These are phyloP conservation scores for Cutaneotrichosporon sp. DNA, from an alignment of 1,284 basidiomycete genomes.

Conservation along the genomic window DNA sequence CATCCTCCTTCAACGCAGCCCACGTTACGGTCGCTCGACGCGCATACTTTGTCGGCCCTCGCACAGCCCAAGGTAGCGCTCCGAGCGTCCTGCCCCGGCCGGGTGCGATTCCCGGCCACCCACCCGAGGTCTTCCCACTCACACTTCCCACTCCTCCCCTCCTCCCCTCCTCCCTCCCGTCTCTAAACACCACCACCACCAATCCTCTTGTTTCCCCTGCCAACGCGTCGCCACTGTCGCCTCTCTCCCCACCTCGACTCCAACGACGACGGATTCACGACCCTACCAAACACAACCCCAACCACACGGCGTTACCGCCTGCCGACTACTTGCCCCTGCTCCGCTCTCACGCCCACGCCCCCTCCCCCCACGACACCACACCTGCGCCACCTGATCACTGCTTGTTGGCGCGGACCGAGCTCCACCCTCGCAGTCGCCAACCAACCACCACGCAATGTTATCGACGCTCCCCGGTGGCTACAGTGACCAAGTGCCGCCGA, in stretches of 20 bases:
- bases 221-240: background rate
- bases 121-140: background rate
- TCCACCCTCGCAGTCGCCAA: background rate
- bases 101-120: constrained; percentile 30
- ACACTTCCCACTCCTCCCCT: constrained; percentile 1
- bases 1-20: background rate
- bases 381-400: background rate
- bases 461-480: constrained; percentile 2
- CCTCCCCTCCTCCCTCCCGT: too few species aligned
- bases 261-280: background rate
- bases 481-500: background rate
- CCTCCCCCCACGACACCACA: too few species aligned
- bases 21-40: constrained; percentile 4
- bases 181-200: background rate
- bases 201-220: too few species aligned
- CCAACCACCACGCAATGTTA: background rate
- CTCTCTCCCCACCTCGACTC: background rate
- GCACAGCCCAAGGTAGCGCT: background rate
- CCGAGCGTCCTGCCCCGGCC: constrained; percentile 15
- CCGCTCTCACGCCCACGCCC: background rate
- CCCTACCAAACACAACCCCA: background rate
- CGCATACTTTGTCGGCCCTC: background rate
- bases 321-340: background rate
- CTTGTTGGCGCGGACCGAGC: background rate
- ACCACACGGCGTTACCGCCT: background rate